These are phyloP conservation scores for Xanthoconium purpureum DNA, from an alignment of 768 basidiomycete species.

Conservation along the genomic window DNA sequence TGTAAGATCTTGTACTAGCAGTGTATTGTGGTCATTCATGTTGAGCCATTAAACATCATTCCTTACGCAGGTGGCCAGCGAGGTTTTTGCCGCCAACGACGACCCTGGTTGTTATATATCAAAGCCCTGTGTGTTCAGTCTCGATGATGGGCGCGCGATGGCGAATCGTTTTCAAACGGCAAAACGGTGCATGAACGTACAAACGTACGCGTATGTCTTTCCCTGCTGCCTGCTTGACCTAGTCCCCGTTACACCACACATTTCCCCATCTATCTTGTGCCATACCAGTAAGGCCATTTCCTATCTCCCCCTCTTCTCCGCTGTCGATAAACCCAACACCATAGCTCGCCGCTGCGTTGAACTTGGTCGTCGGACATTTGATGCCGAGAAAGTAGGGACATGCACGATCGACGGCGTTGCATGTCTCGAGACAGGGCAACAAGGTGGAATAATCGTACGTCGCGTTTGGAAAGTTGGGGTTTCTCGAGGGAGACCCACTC, in stretches of 20 bases:
- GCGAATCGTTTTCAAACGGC: no score
- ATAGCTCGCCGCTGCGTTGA: slow-evolving; percentile 68
- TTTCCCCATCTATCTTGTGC: slow-evolving; percentile 71
- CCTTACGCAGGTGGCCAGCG: no score
- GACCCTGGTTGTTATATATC: no score
- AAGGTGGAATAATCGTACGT: slow-evolving; percentile 53
- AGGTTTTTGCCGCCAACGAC: no score
- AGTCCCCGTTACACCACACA: slow-evolving; percentile 65
- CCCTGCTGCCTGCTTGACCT: not conserved
- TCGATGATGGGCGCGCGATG: no score
- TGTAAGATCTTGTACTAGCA: no score
- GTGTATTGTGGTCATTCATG: no score
- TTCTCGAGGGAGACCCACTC: slow-evolving; percentile 41
- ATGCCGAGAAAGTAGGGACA: slow-evolving; percentile 75
- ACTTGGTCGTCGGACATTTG: slow-evolving; percentile 56
- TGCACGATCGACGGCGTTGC: slow-evolving; percentile 66
- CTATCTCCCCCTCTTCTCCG: slow-evolving; percentile 40
- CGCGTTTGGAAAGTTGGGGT: slow-evolving; percentile 46
- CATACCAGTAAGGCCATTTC: slow-evolving; percentile 48
- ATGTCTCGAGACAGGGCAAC: slow-evolving; percentile 78
- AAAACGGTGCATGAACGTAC: no score
- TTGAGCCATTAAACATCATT: no score
- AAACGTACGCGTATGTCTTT: no score
- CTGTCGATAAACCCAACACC: slow-evolving; percentile 74
- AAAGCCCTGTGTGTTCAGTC: no score